Conservation (phyloP, 495 filamentous ascomycete species). For the Echria macrotheca region DNA sequence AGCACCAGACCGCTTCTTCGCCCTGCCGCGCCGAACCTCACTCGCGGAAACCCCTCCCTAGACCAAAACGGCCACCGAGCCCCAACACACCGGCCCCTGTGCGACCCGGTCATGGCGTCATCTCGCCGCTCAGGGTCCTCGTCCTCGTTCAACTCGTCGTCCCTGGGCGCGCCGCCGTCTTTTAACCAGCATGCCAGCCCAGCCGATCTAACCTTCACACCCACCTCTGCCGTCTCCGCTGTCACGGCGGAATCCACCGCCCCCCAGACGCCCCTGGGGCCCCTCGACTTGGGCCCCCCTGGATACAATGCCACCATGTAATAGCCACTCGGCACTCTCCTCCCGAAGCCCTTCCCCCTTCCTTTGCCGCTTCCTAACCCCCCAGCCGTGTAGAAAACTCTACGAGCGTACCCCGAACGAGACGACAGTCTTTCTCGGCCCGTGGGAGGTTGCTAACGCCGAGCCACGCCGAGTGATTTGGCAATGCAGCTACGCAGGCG, state of each 20-base stretch:
- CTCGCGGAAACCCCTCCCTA: too few relatives aligned
- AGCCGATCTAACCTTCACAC: slow-evolving; percentile 28
- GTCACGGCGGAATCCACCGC: slow-evolving; percentile 27
- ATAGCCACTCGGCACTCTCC: not conserved
- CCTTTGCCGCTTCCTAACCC: slow-evolving; percentile 14
- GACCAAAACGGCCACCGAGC: too few relatives aligned
- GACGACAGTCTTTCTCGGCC: slow-evolving; percentile 32
- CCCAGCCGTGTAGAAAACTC: slow-evolving; percentile 23
- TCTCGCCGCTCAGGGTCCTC: slow-evolving; percentile 30
- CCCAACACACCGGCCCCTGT: too few relatives aligned
- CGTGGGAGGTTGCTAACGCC: slow-evolving; percentile 29
- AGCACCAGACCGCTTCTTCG: not conserved
- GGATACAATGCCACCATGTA: slow-evolving; percentile 36
- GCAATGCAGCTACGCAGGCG: slow-evolving; percentile 33
- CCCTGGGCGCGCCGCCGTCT: slow-evolving; percentile 23
- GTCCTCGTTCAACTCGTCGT: slow-evolving; percentile 33
- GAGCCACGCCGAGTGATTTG: slow-evolving; percentile 27
- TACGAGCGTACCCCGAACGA: slow-evolving; percentile 28
- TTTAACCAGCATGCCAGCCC: slow-evolving; percentile 27
- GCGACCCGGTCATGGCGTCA: slow-evolving; percentile 22
- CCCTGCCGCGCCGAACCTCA: too few relatives aligned
- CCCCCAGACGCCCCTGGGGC: slow-evolving; percentile 27
- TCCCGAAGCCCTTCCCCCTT: slow-evolving; percentile 1
- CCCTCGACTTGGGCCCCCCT: slow-evolving; percentile 34
- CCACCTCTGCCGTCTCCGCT: slow-evolving; percentile 28